phyloP scores from a whole-genome alignment of 495 filamentous ascomycete genomes.

The Apodospora peruviana region DNA sequence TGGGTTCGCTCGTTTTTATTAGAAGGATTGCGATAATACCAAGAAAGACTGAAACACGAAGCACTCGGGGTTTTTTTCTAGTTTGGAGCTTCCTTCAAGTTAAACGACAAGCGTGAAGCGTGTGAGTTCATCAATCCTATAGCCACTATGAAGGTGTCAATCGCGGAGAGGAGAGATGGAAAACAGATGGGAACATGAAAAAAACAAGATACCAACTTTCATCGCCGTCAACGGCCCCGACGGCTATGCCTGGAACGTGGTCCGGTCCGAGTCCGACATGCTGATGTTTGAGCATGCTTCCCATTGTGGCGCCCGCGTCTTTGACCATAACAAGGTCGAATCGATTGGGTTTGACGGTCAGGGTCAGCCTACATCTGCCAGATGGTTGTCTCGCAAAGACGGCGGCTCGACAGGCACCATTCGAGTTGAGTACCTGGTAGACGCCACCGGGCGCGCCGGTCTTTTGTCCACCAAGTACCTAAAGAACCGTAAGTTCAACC shows the following conservation, averaged over 20 bases:
- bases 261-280: constrained; percentile 49
- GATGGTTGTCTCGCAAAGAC: constrained; percentile 36
- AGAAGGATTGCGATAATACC: too few relatives aligned
- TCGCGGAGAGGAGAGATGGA: too few relatives aligned
- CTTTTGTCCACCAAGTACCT: constrained; percentile 37
- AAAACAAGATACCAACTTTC: constrained; percentile 46
- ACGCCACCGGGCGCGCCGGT: constrained; percentile 39
- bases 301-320: constrained; percentile 38
- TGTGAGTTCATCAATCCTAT: too few relatives aligned
- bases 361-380: constrained; percentile 42
- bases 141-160: too few relatives aligned
- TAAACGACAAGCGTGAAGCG: too few relatives aligned
- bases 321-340: constrained; percentile 40
- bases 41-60: too few relatives aligned
- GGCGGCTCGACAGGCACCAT: constrained; percentile 32
- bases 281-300: constrained; percentile 47
- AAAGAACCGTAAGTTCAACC: constrained; percentile 38
- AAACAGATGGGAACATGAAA: too few relatives aligned
- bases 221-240: constrained; percentile 35
- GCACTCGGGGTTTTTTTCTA: too few relatives aligned
- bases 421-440: constrained; percentile 39
- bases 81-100: too few relatives aligned
- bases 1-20: too few relatives aligned
- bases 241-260: constrained; percentile 46
- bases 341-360: constrained; percentile 36